These are phyloP conservation scores for Hirsutella minnesotensis DNA, from an alignment of 2,329 filamentous ascomycete genomes.

Conservation along the genomic window DNA sequence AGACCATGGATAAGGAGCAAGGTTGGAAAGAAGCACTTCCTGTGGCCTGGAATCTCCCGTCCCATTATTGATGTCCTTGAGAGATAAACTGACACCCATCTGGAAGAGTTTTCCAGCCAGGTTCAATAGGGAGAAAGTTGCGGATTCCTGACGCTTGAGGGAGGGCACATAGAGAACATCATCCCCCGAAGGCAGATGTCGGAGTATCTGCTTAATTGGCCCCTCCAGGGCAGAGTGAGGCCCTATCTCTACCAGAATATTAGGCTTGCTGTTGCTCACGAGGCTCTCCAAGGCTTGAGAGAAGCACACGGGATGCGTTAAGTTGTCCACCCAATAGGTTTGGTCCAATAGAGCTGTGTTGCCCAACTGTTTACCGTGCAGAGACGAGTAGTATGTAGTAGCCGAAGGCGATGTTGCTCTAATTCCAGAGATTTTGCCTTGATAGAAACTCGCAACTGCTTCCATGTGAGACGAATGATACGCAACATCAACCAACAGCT, in stretches of 20 bases:
- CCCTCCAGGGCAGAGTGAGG: background rate
- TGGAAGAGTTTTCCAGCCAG: slow-evolving; percentile 31
- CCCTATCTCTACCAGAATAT: background rate
- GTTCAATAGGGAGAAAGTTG: slow-evolving; percentile 32
- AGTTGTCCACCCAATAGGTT: slow-evolving; percentile 33
- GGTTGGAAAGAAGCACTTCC: slow-evolving; percentile 32
- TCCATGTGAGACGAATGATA: slow-evolving; percentile 46
- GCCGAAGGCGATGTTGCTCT: too few relatives aligned
- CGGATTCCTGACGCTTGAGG: slow-evolving; percentile 39
- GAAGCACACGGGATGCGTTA: background rate
- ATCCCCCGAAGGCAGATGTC: too few relatives aligned
- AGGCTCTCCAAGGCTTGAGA: background rate
- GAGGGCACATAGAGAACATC: slow-evolving; percentile 30
- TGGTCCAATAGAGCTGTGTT: slow-evolving; percentile 23
- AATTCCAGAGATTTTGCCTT: slow-evolving; percentile 8
- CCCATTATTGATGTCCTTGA: background rate
- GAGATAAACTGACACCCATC: slow-evolving; percentile 27
- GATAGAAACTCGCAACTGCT: slow-evolving; percentile 34
- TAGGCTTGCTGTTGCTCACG: background rate
- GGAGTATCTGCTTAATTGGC: slow-evolving; percentile 33
- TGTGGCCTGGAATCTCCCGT: too few relatives aligned
- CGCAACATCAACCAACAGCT: slow-evolving; percentile 35
- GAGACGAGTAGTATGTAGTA: background rate
- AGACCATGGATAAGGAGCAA: slow-evolving; percentile 37
- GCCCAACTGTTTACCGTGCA: slow-evolving; percentile 1